Percentiles rank a stretch among this genome's conserved stretches.
phyloP scores from a whole-genome alignment of 2,329 filamentous ascomycete species.

The Tolypocladium ovalisporum region DNA sequence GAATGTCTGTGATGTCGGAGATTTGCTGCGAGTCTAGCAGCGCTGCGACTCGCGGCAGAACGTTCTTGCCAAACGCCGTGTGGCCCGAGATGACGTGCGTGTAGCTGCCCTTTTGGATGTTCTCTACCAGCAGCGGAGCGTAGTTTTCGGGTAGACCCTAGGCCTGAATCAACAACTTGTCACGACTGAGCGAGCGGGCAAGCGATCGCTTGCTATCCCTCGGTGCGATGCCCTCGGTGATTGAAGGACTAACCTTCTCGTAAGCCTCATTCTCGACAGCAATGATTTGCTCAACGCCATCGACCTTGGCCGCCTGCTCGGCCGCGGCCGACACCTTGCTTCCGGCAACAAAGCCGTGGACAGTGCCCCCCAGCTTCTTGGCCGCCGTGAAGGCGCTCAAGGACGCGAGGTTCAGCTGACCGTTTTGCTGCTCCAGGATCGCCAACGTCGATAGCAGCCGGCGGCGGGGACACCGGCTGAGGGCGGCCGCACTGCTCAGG shows the following conservation, averaged over 20 bases:
- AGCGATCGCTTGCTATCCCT: background rate
- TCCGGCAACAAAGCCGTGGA: constrained; percentile 84
- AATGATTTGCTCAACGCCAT: constrained; percentile 85
- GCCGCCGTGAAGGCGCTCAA: constrained; percentile 80
- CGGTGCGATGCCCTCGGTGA: no score
- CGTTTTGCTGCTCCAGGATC: constrained; percentile 84
- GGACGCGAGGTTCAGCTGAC: constrained; percentile 73
- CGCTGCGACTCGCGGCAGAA: constrained; percentile 84
- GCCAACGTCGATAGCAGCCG: constrained; percentile 76
- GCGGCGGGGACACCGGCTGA: background rate
- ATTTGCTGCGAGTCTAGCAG: constrained; percentile 87
- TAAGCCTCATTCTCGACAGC: constrained; percentile 82
- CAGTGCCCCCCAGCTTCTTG: constrained; percentile 69
- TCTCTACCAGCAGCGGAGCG: constrained; percentile 86
- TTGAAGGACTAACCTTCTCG: constrained; percentile 56
- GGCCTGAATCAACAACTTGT: background rate
- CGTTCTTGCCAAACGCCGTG: constrained; percentile 92
- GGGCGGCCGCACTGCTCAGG: constrained; percentile 4
- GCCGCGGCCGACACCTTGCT: constrained; percentile 64
- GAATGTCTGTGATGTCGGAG: constrained; percentile 79
- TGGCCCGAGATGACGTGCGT: constrained; percentile 86
- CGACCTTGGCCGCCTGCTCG: constrained; percentile 76
- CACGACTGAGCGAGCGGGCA: background rate
- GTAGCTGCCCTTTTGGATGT: constrained; percentile 91
- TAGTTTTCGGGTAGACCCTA: constrained; percentile 88